These are phyloP conservation scores for Priceomyces fermenticarens DNA, from an alignment of 805 yeast species.

Conservation along the genomic window DNA sequence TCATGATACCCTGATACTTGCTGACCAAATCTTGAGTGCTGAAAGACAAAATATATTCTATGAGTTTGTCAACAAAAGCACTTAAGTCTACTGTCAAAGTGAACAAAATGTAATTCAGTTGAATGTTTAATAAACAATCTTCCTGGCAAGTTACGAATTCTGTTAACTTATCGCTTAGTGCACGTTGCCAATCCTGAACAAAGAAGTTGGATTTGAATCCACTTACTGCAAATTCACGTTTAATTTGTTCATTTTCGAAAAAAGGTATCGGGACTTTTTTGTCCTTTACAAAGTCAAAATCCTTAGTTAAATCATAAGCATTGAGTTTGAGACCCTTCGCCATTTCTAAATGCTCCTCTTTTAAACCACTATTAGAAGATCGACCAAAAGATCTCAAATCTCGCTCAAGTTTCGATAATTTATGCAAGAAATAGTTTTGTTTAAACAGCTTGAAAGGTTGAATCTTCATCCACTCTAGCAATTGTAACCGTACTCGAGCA, in stretches of 20 bases:
- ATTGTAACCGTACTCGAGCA: slow-evolving; percentile 22
- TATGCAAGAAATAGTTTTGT: slow-evolving; percentile 15
- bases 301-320: slow-evolving; percentile 18
- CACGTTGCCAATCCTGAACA: slow-evolving; percentile 30
- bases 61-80: slow-evolving; percentile 18
- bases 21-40: slow-evolving; percentile 3
- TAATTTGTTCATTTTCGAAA: slow-evolving; percentile 9
- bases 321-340: slow-evolving; percentile 18
- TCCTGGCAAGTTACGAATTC: slow-evolving; percentile 21
- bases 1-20: slow-evolving; percentile 6
- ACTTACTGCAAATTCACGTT: slow-evolving; percentile 5
- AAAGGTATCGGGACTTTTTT: slow-evolving; percentile 7
- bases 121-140: slow-evolving; percentile 32
- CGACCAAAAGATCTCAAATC: slow-evolving; percentile 13
- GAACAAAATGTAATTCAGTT: slow-evolving; percentile 35
- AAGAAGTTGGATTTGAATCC: slow-evolving; percentile 13
- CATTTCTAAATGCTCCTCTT: slow-evolving; percentile 15
- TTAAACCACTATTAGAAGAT: slow-evolving; percentile 11
- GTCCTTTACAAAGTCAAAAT: slow-evolving; percentile 12
- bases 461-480: slow-evolving; percentile 36
- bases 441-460: slow-evolving; percentile 32
- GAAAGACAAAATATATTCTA: slow-evolving; percentile 7
- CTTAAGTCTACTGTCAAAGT: slow-evolving; percentile 28
- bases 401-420: slow-evolving; percentile 13
- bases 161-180: slow-evolving; percentile 20